Evolutionary conservation across 2,329 filamentous ascomycete genomes (phyloP).

Genomic region (Massarina eburnea): DNA sequence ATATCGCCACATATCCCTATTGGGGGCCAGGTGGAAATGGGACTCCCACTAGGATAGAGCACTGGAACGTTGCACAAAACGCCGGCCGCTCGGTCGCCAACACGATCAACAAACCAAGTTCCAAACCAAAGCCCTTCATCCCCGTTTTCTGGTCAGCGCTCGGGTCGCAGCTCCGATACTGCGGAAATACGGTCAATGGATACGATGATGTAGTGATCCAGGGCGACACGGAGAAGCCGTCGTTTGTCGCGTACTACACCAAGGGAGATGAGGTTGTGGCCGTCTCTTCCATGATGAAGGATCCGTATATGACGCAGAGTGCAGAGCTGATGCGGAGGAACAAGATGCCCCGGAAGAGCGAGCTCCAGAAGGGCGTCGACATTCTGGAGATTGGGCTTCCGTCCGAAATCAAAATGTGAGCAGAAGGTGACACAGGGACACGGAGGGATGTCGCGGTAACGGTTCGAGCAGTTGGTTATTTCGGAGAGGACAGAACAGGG

Average conservation of each 20-base stretch:
- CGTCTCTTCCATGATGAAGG: conserved; percentile 85
- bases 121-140: conserved; percentile 72
- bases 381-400: conserved; percentile 50
- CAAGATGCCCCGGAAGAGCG: conserved; percentile 80
- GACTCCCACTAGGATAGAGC: conserved; percentile 79
- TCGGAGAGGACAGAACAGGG: background rate
- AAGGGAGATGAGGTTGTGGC: conserved; percentile 86
- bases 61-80: conserved; percentile 98
- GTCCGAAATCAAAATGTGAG: conserved; percentile 48
- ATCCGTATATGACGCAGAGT: conserved; percentile 80
- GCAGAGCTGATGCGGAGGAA: conserved; percentile 81
- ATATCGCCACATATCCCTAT: conserved; percentile 95
- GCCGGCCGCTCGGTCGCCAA: conserved; percentile 77
- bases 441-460: background rate
- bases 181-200: conserved; percentile 79
- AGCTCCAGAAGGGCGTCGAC: conserved; percentile 65
- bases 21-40: conserved; percentile 82
- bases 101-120: conserved; percentile 69
- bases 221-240: conserved; percentile 69
- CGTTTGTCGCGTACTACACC: conserved; percentile 88
- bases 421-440: background rate
- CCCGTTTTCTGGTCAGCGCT: conserved; percentile 97
- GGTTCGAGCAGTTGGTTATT: background rate
- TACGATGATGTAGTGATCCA: conserved; percentile 84
- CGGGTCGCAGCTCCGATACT: conserved; percentile 87